phyloP scores from a whole-genome alignment of 352 stramenopile genomes.

The Pilasporangium apinafurcum region DNA sequence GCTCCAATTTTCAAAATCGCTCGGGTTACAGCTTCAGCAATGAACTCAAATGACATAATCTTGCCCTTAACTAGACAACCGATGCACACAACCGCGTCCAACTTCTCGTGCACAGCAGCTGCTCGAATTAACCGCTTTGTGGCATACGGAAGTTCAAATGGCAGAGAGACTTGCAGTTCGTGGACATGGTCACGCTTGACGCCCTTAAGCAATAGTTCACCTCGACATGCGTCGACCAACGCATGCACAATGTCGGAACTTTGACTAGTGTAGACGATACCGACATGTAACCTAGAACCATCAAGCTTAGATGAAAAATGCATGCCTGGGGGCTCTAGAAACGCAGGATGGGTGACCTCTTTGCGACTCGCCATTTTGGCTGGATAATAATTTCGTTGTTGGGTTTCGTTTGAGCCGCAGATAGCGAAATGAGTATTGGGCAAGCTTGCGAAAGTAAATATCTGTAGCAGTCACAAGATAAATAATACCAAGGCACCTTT shows the following conservation, averaged over 20 bases:
- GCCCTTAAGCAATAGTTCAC: slow-evolving; percentile 21
- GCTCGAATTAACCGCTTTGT: slow-evolving; percentile 13
- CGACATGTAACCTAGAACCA: slow-evolving; percentile 15
- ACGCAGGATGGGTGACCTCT: slow-evolving; percentile 4
- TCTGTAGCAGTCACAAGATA: too few relatives aligned
- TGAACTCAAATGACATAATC: slow-evolving; percentile 13
- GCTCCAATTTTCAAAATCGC: slow-evolving; percentile 16
- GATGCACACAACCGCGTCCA: slow-evolving; percentile 14
- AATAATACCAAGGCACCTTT: too few relatives aligned
- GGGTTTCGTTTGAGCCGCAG: too few relatives aligned
- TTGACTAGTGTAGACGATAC: slow-evolving; percentile 19
- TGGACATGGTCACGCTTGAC: slow-evolving; percentile 20
- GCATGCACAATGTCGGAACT: slow-evolving; percentile 15
- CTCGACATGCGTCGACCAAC: slow-evolving; percentile 18
- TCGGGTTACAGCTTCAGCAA: slow-evolving; percentile 14
- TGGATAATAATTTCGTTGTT: too few relatives aligned
- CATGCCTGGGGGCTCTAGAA: slow-evolving; percentile 27
- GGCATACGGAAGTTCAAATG: slow-evolving; percentile 29
- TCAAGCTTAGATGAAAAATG: slow-evolving; percentile 10
- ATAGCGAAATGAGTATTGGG: too few relatives aligned
- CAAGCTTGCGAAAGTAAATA: too few relatives aligned
- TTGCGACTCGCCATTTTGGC: too few relatives aligned
- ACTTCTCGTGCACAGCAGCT: slow-evolving; percentile 1
- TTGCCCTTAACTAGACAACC: slow-evolving; percentile 12
- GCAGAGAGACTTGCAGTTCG: slow-evolving; percentile 17